Base-by-base conservation (phyloP, 1,284 basidiomycete species). In the Schizophyllum commune region DNA sequence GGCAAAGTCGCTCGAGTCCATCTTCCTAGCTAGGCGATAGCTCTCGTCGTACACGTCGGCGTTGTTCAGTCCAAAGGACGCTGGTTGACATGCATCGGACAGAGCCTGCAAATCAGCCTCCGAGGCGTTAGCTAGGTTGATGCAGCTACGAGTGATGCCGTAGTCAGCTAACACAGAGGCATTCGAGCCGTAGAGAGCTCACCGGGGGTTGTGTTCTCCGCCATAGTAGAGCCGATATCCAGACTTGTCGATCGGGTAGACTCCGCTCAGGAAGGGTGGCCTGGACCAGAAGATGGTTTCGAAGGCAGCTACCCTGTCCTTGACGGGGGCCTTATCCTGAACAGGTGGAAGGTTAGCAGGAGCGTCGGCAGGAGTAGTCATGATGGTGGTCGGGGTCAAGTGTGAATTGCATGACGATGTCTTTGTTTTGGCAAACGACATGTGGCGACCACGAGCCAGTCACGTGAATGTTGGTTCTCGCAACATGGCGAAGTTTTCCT, bases 21-120 rank as follows among this genome's bases (percentile, higher is more conserved):
- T 58, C 61, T 70, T 68, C 20, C 68, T 65, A 1, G 70, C 70
- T 58, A 67, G 68, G 27, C 66, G 61, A 39, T 66, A 67, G 8
- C 52, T 57, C 58, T 67, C 66, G 52, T 66, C 66, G 6, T 66
- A 60, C 5, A 64, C 55, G 32, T 68, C 64, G 3, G 34, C 17
- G 17, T 63, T 39, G 55, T 60, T 58, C 4, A 62, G 53, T 22
- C 67, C 67, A 51, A 68, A 68, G 7, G 67, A 65, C 17, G 65
- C 65, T 15, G 53, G 53, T 17, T 66, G 52, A 34, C 66, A 68
- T 70, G 72, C 59, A 9, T 33, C 55, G 4, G 59, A 21, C 13
- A 64, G 61, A 0, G 19, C n/a, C 4, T 13, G 21, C 0, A 64
- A 57, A 8, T 57, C 55, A 1, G 32, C 58, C 17, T 55, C 55